Evolutionary conservation across 768 basidiomycete genomes (phyloP), one percentile per base, ranked within the genome.

Genomic region (Lentinula sp.): DNA sequence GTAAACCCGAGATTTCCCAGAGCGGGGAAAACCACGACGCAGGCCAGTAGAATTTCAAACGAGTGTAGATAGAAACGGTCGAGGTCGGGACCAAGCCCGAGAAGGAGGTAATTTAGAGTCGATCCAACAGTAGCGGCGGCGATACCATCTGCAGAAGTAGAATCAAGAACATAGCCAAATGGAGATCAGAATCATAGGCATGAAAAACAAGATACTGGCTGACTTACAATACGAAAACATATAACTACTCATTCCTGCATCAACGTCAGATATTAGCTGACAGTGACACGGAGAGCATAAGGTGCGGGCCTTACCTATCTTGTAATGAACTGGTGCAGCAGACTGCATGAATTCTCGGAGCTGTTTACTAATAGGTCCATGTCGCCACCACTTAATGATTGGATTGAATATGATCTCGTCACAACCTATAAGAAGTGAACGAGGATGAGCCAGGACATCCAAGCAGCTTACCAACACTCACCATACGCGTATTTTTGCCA

Each of bases 351-450:
- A 92, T 37, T 76, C 79, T 43, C 85, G 81, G 35, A 92, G 77
- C 70, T 91, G 88, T 59, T 78, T 75, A 63, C 86, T 92, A 72
- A 96, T 87, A 4, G 92, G 93, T 2, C 93, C 93, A 56, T 78
- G 71, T 57, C 75, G 75, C 82, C 84, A 87, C 93, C 92, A 95
- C 37, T 82, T 73, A 57, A 86, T 78, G 56, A 95, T 57, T 0
- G 94, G 94, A 68, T 93, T 88, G 79, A 95, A 93, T 65, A 94
- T 83, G 60, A 95, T 84, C 74, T 89, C 88, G 65, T 84, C 85
- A 66, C 85, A 87, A 1, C 84, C 79, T 79, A 62, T 42, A 37
- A 4, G 23, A 74, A 39, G 35, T 48, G 11, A 39, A 37, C 43
- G 32, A 59, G 61, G 55, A 53, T 9, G 5, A 46, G 39, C 42